phyloP scores from a whole-genome alignment of 371 early-diverging fungal species.

The Mucor sp. region DNA sequence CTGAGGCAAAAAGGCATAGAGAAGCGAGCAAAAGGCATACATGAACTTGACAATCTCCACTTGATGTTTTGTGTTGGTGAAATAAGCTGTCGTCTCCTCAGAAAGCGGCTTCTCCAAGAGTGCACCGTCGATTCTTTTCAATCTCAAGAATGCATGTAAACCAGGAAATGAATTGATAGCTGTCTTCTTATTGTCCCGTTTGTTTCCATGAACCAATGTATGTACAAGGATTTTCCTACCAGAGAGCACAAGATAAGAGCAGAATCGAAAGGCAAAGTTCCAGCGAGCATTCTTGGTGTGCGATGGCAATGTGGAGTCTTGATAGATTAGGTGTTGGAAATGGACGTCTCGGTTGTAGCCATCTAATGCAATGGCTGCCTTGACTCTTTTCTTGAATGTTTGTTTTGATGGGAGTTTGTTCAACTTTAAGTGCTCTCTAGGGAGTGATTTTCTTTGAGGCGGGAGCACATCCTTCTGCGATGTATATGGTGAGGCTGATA shows the following conservation, averaged over 20 bases:
- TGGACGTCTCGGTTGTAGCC: not conserved
- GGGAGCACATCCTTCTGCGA: no score
- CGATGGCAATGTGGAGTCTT: not conserved
- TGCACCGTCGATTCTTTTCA: not conserved
- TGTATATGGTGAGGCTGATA: no score
- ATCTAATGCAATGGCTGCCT: not conserved
- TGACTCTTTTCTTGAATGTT: not conserved
- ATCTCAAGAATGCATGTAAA: not conserved
- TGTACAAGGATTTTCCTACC: not conserved
- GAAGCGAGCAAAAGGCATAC: not conserved
- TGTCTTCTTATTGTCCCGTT: not conserved
- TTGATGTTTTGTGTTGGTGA: not conserved
- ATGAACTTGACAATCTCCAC: not conserved
- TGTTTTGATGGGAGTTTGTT: not conserved
- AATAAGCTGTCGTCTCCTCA: not conserved
- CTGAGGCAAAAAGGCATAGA: not conserved
- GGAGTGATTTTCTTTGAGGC: not conserved
- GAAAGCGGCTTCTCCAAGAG: not conserved
- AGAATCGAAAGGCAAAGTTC: not conserved
- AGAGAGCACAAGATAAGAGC: not conserved
- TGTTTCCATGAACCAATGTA: not conserved
- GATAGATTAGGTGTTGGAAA: not conserved
- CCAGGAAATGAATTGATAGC: not conserved
- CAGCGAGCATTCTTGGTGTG: not conserved
- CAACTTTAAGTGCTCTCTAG: not conserved